These are phyloP conservation scores for Sclerotinia glacialis DNA, from an alignment of 2,329 filamentous ascomycete genomes.

Conservation along the genomic window DNA sequence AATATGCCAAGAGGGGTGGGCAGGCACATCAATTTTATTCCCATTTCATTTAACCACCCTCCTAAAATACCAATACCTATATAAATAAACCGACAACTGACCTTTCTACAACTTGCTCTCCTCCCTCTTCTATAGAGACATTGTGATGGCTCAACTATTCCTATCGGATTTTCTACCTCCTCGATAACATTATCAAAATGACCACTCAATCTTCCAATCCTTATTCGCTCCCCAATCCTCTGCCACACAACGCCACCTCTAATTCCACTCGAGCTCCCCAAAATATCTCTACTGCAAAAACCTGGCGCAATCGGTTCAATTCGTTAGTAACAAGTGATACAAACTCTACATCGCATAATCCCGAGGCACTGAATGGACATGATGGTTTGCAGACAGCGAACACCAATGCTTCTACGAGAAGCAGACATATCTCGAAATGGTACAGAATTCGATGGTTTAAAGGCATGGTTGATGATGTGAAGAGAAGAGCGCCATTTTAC, in stretches of 20 bases:
- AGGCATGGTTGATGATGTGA: conserved; percentile 77
- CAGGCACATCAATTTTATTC: neutral
- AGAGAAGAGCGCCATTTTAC: conserved; percentile 73
- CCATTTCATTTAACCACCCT: neutral
- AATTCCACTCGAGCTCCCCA: conserved; percentile 4
- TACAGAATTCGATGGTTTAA: conserved; percentile 73
- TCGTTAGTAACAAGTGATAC: conserved; percentile 2
- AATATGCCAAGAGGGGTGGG: conserved; percentile 1
- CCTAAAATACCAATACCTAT: neutral
- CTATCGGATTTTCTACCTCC: neutral
- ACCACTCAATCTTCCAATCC: conserved; percentile 18
- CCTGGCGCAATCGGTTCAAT: conserved; percentile 19
- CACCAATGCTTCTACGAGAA: conserved; percentile 28
- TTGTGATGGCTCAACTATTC: conserved; percentile 4
- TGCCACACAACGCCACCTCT: conserved; percentile 23
- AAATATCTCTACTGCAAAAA: neutral
- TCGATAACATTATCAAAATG: conserved; percentile 1
- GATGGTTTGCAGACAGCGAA: conserved; percentile 13
- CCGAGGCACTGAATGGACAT: conserved; percentile 18
- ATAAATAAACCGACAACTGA: too few species aligned
- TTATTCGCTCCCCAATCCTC: conserved; percentile 31
- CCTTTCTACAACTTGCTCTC: neutral
- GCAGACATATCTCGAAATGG: conserved; percentile 48
- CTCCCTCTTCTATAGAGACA: neutral
- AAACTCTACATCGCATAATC: neutral